Percentiles rank a stretch among this genome's conserved stretches.
Evolutionary conservation across 768 basidiomycete species (phyloP).

Genomic region (Pleurotus pulmonarius): DNA sequence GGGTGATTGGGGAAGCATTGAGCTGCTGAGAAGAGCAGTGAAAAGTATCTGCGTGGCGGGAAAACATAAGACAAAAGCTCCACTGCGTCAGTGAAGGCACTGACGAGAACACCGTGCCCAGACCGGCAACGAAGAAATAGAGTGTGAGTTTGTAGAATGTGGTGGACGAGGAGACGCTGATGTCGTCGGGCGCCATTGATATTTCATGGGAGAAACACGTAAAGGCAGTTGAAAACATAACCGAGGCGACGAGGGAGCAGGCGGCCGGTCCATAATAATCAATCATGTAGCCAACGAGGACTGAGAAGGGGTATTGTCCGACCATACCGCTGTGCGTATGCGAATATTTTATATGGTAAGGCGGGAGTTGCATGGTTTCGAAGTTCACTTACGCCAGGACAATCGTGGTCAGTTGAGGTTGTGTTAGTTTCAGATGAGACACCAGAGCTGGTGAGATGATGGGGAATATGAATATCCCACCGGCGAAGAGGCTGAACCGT

Average conservation of each 20-base stretch:
- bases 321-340: conserved; percentile 60
- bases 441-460: conserved; percentile 64
- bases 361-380: background rate
- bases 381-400: conserved; percentile 58
- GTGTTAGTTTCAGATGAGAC: conserved; percentile 56
- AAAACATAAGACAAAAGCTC: background rate
- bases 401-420: conserved; percentile 77
- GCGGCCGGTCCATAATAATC: conserved; percentile 66
- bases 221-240: conserved; percentile 59
- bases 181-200: conserved; percentile 36
- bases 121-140: conserved; percentile 59
- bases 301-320: conserved; percentile 77
- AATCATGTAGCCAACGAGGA: conserved; percentile 63
- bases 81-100: conserved; percentile 18
- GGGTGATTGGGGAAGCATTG: conserved; percentile 63
- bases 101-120: conserved; percentile 73
- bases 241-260: conserved; percentile 60
- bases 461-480: conserved; percentile 80
- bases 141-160: conserved; percentile 51
- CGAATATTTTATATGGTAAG: conserved; percentile 8
- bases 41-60: conserved; percentile 48
- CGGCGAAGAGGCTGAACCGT: conserved; percentile 60
- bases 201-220: conserved; percentile 60
- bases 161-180: conserved; percentile 31
- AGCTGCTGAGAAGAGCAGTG: conserved; percentile 71